Conservation (phyloP, 768 basidiomycete species). For the Rhodosporidiobolus odoratus region DNA sequence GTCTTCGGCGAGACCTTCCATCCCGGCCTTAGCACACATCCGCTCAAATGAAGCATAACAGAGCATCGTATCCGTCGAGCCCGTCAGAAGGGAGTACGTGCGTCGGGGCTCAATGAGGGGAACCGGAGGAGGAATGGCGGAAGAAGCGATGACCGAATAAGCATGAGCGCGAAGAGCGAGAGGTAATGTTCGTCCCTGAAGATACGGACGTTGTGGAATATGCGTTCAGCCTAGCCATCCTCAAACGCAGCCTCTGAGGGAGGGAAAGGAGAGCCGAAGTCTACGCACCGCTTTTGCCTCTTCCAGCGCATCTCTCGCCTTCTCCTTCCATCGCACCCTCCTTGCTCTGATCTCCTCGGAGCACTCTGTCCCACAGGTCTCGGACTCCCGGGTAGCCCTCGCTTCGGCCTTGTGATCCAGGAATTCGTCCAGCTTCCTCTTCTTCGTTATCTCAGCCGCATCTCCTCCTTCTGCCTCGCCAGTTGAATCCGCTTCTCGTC, state of each 20-base stretch:
- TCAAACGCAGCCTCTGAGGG: neutral
- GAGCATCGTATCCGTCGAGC: neutral
- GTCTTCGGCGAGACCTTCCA: neutral
- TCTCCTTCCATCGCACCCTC: slow-evolving; percentile 7
- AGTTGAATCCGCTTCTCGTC: neutral
- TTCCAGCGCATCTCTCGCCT: neutral
- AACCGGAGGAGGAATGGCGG: neutral
- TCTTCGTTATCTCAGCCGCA: neutral
- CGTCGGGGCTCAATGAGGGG: neutral
- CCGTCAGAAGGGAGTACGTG: neutral
- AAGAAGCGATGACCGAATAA: neutral
- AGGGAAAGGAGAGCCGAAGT: neutral
- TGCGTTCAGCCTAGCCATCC: neutral
- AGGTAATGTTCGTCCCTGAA: slow-evolving; percentile 3
- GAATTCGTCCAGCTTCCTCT: neutral
- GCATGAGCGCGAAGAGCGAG: slow-evolving; percentile 7
- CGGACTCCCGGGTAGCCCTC: no score
- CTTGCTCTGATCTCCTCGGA: neutral
- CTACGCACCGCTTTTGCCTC: slow-evolving; percentile 18
- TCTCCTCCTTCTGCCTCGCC: neutral
- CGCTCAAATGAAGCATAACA: neutral
- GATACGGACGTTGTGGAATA: neutral
- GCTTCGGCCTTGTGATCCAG: no score
- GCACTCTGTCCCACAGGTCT: neutral
- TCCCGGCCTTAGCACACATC: neutral